Conservation (phyloP, 2,329 filamentous ascomycete genomes). For the Stemphylium vesicarium region DNA sequence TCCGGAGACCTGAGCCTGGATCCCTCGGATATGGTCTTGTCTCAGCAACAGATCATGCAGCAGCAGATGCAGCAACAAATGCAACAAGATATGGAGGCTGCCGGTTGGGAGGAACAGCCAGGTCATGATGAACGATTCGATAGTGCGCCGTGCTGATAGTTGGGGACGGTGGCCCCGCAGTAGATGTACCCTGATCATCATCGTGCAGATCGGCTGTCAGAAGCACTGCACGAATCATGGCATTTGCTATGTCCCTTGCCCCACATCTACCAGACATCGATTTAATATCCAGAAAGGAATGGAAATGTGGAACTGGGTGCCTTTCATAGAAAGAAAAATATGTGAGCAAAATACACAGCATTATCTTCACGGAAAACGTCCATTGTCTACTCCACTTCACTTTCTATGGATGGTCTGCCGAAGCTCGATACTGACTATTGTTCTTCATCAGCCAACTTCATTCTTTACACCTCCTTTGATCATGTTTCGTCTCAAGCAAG, state of each 20-base stretch:
- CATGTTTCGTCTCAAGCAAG: not conserved
- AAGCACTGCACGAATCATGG: not conserved
- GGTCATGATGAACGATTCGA: not conserved
- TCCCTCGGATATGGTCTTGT: not conserved
- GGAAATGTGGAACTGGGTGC: too few species aligned
- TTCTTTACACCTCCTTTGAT: not conserved
- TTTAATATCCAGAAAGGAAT: too few species aligned
- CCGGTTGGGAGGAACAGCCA: not conserved
- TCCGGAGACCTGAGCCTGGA: not conserved
- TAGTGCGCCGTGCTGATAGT: not conserved
- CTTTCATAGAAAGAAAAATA: too few species aligned
- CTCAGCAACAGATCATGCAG: constrained; percentile 7
- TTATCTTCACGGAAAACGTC: too few species aligned
- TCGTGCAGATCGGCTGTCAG: not conserved
- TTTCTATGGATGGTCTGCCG: constrained; percentile 1
- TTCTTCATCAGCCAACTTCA: not conserved
- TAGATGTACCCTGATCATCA: too few species aligned
- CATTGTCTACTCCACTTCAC: not conserved
- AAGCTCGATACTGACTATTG: constrained; percentile 10
- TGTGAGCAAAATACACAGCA: too few species aligned
- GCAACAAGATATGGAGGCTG: constrained; percentile 1
- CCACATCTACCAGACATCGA: too few species aligned
- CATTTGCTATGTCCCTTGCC: too few species aligned
- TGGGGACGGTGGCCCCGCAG: too few species aligned
- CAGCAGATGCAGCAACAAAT: constrained; percentile 6